Evolutionary conservation across 129 eudicot species (phyloP), one percentile per base, ranked within the genome.

Genomic region (Chrysanthemum seticuspe): DNA sequence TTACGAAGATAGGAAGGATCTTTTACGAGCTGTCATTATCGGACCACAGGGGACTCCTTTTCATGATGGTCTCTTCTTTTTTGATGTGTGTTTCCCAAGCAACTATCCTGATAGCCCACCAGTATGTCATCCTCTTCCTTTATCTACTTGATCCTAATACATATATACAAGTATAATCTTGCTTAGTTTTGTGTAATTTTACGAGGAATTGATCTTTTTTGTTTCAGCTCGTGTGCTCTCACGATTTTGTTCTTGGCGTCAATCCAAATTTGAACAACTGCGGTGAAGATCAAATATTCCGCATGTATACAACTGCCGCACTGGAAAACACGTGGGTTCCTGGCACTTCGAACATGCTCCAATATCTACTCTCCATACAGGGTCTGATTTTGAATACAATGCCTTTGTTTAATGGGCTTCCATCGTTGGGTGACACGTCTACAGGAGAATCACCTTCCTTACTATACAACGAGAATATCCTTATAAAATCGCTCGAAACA

Each of bases 261-360:
- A 21, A 21, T 21, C 64, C 64, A 59, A 27, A 16, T 21, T 1
- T 59, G 29, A 59, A 59, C 36, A 21, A 21, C 13, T 21, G 25
- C 19, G 36, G n/a, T 59, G 64, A 59, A 16, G 64, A 18, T 21
- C 31, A 13, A 10, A 1, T 59, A 13, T 19, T 59, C 36, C 27
- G 21, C 2, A 18, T 2, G 1, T 18, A 21, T 59, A 29, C 13
- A 59, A 9, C 6, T 59, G 64, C 25, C 13, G 6, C 10, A 16
- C 64, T 4, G 8, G 40, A 59, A 59, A 18, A 15, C 4, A 19
- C 25, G 36, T 59, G 64, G 36, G 31, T 16, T 5, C 64, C 64
- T 59, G 36, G 64, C 36, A 59, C 64, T 21, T 59, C 64, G 4
- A 59, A 59, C 13, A 21, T 59, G 64, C 64, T 59, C 25, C 64